Evolutionary conservation across 176 grass and related monocot genomes (phyloP), one percentile per base, ranked within the genome.

Genomic region (Zoysia pacifica): DNA sequence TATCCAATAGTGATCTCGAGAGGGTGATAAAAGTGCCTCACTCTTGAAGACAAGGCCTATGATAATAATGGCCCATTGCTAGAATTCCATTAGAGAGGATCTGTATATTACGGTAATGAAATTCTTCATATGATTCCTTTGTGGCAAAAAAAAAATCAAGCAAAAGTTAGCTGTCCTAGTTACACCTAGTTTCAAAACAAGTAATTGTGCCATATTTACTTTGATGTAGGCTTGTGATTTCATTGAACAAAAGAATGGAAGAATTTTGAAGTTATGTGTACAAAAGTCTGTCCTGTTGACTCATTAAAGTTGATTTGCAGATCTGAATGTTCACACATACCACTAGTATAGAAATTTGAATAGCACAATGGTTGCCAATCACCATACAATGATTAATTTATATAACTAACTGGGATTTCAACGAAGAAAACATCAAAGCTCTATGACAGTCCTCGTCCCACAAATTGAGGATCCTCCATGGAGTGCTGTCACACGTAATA

Each of bases 321-420:
- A 67, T 49, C 41, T 47, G 77, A 79, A 56, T 46, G 51, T 56
- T 45, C 65, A 62, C 9, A 79, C 58, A 71, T 64, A 46, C 72
- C 54, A 13, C 3, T 35, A 74, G 3, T 42, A n/a, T 65, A 72
- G 50, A 78, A 44, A 70, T 19, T 51, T 15, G 11, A 59, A 35
- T 54, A 64, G 14, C 13, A 71, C 13, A n/a, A 5, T 8, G 8
- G 63, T 44, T 51, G 49, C 13, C 11, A 37, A 76, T 59, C 48
- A 14, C 4, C 5, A 47, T 19, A 36, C 5, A 55, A 58, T 56
- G 16, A 10, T 39, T 76, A 65, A 48, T 10, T 62, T 48, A 54
- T 53, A 64, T 69, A 62, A 37, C 12, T n/a, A 69, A 75, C 54
- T 69, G 36, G 5, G 18, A 80, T 50, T 79, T 86, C 36, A 16